Evolutionary conservation across 495 filamentous ascomycete genomes (phyloP), one percentile per base, ranked within the genome.

Genomic region (Xylaria venustula): DNA sequence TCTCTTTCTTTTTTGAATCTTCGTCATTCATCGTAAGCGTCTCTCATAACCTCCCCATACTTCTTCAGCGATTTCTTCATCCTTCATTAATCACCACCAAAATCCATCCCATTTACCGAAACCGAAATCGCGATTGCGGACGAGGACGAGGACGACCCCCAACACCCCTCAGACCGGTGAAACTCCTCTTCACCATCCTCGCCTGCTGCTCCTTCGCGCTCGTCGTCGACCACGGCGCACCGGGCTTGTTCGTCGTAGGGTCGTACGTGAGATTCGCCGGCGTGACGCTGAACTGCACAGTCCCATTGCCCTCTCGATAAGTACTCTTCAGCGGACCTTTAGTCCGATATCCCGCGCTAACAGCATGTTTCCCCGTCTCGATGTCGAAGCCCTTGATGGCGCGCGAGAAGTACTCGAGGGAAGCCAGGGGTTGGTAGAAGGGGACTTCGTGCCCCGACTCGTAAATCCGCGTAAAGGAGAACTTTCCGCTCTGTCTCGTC

Each of bases 401-500:
- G 7, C 87, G 77, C 64, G 83, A 78, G 64, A 90, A 88, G 40
- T 87, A 74, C 58, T 80, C 78, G 6, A 88, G 75, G 3, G 85
- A 65, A n/a, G 80, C 77, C 30, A 88, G 65, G 0, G 88, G 88
- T 67, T 88, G 86, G 64, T 90, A 90, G 67, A 88, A 87, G 1
- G 88, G 87, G 4, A 89, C 85, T 62, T 88, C 81, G 65, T 90
- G 88, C 0, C 88, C 87, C 49, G 80, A 80, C 63, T 87, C 79
- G 68, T 85, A 88, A n/a, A 89, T 73, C 0, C 87, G 74, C 7
- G 81, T 78, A 67, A 89, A 90, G 50, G 80, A 81, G 71, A 88
- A 88, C 53, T 79, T 75, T 12, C 83, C 86, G 15, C 79, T 77
- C 67, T 89, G 86, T 56, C 82, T 83, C 19, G 85, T 82, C 63